Evolutionary conservation across 768 basidiomycete genomes (phyloP).

Genomic region (Pisolithus albus): DNA sequence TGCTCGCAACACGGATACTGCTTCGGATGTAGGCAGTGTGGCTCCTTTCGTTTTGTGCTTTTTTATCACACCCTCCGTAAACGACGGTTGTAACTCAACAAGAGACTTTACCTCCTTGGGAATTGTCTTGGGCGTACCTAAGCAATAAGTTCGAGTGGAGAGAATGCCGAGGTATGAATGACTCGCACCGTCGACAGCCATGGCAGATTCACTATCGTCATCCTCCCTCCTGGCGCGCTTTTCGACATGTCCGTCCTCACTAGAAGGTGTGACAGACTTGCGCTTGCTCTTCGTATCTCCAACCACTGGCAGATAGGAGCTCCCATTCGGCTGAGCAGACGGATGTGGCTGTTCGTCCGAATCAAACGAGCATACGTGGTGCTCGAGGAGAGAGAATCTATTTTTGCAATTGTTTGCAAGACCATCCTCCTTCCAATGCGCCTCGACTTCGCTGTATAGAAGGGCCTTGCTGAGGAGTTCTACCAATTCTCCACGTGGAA

Average conservation of each 20-base stretch:
- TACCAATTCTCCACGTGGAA: conserved; percentile 75
- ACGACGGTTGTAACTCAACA: conserved; percentile 14
- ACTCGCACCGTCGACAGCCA: conserved; percentile 37
- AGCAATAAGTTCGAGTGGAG: not conserved
- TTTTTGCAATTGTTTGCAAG: conserved; percentile 61
- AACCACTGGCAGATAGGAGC: conserved; percentile 2
- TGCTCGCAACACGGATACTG: conserved; percentile 41
- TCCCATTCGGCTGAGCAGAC: conserved; percentile 14
- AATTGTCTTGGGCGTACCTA: conserved; percentile 10
- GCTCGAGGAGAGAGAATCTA: conserved; percentile 68
- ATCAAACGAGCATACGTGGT: conserved; percentile 61
- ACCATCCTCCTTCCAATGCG: conserved; percentile 66
- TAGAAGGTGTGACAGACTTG: conserved; percentile 42
- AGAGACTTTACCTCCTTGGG: conserved; percentile 17
- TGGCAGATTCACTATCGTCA: conserved; percentile 29
- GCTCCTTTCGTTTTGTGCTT: conserved; percentile 33
- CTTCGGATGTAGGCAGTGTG: conserved; percentile 31
- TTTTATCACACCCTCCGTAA: conserved; percentile 19
- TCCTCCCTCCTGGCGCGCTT: conserved; percentile 54
- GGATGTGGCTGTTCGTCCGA: conserved; percentile 19
- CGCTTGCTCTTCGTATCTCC: conserved; percentile 37
- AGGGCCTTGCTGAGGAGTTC: conserved; percentile 77
- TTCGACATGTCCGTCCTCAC: conserved; percentile 46
- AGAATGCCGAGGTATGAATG: conserved; percentile 24
- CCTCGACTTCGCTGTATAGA: conserved; percentile 76